Evolutionary conservation across 2,329 filamentous ascomycete genomes (phyloP).

Genomic region (Dactylellina cionopaga): DNA sequence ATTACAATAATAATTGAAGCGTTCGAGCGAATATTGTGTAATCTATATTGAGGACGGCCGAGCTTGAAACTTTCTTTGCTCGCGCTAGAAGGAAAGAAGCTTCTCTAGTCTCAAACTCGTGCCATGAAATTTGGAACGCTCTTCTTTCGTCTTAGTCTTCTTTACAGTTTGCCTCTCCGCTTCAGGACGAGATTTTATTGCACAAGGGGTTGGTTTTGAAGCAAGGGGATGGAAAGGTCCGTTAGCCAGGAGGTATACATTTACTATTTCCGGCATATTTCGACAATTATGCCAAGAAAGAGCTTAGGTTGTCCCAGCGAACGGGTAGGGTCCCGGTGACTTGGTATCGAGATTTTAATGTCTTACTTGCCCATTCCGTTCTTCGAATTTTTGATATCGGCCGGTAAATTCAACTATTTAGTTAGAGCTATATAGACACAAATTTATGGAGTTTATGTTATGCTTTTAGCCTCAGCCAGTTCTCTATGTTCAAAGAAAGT

Average conservation of each 20-base stretch:
- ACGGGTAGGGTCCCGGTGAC: slow-evolving; percentile 28
- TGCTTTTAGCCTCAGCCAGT: too few species aligned
- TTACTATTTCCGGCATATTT: slow-evolving; percentile 28
- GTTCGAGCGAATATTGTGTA: too few species aligned
- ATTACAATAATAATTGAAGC: too few species aligned
- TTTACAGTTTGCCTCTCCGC: not conserved
- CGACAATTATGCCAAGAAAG: not conserved
- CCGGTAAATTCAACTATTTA: not conserved
- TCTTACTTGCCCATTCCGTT: slow-evolving; percentile 23
- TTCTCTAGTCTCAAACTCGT: not conserved
- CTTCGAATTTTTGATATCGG: not conserved
- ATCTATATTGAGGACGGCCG: too few species aligned
- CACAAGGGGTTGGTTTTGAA: not conserved
- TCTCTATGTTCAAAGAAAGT: too few species aligned
- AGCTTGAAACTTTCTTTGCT: too few species aligned
- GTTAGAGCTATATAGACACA: too few species aligned
- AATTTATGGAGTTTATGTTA: too few species aligned
- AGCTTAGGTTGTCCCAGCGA: slow-evolving; percentile 20
- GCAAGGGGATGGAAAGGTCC: not conserved
- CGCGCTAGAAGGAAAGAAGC: too few species aligned
- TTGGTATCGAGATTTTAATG: slow-evolving; percentile 36
- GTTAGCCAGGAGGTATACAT: not conserved
- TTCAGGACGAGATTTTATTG: not conserved
- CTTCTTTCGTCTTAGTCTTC: slow-evolving; percentile 14
- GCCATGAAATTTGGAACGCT: not conserved